Base-by-base conservation (phyloP, 2,329 filamentous ascomycete species). In the Phyllosticta citrichinensis region DNA sequence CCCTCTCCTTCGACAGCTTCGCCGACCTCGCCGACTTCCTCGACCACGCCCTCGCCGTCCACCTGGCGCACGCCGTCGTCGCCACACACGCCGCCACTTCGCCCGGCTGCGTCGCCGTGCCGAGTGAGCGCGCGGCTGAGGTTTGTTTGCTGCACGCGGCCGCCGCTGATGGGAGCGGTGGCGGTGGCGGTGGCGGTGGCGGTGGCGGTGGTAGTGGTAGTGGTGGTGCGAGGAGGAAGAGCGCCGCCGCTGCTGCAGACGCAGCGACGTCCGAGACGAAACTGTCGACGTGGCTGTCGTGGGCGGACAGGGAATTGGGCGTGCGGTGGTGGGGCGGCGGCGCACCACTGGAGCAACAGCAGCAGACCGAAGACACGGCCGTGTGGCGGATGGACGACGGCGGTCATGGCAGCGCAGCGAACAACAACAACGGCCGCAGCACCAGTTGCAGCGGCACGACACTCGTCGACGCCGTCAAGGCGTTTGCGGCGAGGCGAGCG, bases 11-110 rank as follows among this genome's bases (percentile, higher is more conserved):
- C 40, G 58, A 60, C 25, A 50, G 40, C 11, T 35, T 60, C 19
- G 30, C 55, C 24, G 53, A 47, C n/a, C 58, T 60, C n/a, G 33
- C 22, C 25, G 58, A 60, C 17, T 60, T 55, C 27, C 53, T 60
- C 30, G 58, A 60, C 40, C 52, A 60, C 47, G 58, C 53, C 2
- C 14, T 60, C 11, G 55, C 53, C 35, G 51, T 60, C 33, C 52
- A 60, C 35, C 47, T 60, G 4, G 24, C 53, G 5, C 58, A 52
- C 27, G 51, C 33, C 24, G 25, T 56, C 14, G 58, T 22, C 12
- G 25, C 24, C 2, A 2, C 22, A 22, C 22, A 22, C 35, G 27
- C n/a, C 14, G 33, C 5, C 40, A 11, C 6, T 25, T 25, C 40
- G 6, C 5, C 14, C 40, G 40, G 8, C 2, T 2, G 17, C 40